Conservation (phyloP, 2,329 filamentous ascomycete species). For the Byssoonygena ceratinophila region DNA sequence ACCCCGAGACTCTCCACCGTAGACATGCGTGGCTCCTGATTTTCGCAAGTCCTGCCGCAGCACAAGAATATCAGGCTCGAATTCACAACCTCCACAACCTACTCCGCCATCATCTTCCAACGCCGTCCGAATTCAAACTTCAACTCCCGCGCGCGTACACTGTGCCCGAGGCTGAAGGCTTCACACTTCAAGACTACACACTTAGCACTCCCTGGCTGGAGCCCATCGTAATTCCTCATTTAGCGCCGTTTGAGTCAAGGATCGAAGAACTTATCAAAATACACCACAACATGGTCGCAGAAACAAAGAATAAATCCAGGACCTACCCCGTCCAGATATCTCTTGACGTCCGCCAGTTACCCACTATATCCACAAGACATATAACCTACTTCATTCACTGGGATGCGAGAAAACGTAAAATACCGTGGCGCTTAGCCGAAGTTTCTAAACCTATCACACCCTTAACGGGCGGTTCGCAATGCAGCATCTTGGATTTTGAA, state of each 20-base stretch:
- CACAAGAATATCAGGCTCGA: conserved; percentile 18
- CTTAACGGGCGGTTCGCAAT: conserved; percentile 10
- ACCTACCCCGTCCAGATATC: conserved; percentile 17
- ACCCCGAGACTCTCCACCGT: conserved; percentile 15
- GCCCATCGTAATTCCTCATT: conserved; percentile 14
- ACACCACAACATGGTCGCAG: conserved; percentile 12
- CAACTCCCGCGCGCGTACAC: conserved; percentile 14
- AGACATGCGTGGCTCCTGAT: conserved; percentile 18
- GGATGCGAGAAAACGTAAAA: conserved; percentile 16
- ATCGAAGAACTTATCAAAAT: conserved; percentile 15
- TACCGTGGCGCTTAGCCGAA: conserved; percentile 16
- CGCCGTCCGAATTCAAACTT: conserved; percentile 11
- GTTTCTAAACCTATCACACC: conserved; percentile 11
- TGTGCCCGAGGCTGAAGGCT: not conserved
- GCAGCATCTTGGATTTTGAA: conserved; percentile 10
- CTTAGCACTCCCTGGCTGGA: conserved; percentile 17
- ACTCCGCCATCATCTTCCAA: conserved; percentile 13
- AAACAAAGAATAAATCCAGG: not conserved
- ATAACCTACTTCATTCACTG: conserved; percentile 14
- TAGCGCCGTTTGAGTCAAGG: conserved; percentile 16
- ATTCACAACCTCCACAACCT: conserved; percentile 14
- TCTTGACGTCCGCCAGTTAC: conserved; percentile 10
- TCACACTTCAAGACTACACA: conserved; percentile 17
- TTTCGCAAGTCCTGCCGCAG: conserved; percentile 18
- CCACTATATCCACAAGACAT: conserved; percentile 4